These are phyloP conservation scores for Trichosporon sp. DNA, from an alignment of 1,284 basidiomycete species.

Conservation along the genomic window DNA sequence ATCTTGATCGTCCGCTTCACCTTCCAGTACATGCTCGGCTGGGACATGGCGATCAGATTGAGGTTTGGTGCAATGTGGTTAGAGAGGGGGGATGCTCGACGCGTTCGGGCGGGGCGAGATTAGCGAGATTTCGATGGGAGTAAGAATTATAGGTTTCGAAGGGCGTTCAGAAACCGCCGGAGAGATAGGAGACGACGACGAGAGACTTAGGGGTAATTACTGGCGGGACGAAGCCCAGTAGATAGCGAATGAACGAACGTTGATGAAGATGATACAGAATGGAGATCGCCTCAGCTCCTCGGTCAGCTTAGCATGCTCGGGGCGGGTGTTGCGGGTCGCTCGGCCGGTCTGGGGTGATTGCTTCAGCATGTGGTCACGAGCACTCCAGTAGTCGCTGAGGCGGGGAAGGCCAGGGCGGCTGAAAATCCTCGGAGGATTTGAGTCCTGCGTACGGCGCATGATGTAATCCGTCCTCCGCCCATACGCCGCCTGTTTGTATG, in stretches of 20 bases:
- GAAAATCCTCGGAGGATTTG: slow-evolving; percentile 2
- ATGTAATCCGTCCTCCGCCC: background rate
- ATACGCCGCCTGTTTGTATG: background rate
- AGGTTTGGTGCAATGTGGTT: background rate
- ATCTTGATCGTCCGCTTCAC: slow-evolving; percentile 15
- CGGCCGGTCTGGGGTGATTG: background rate
- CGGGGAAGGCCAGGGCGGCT: background rate
- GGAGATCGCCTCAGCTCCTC: slow-evolving; percentile 8
- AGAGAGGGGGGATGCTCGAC: background rate
- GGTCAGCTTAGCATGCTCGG: background rate
- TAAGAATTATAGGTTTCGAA: background rate
- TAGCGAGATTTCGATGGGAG: background rate
- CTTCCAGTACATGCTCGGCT: slow-evolving; percentile 19
- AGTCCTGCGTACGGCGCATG: background rate
- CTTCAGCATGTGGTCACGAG: background rate
- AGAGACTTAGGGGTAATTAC: background rate
- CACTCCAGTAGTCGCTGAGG: background rate
- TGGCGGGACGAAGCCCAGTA: background rate
- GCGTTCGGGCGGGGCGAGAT: background rate
- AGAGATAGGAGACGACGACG: background rate
- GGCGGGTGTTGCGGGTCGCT: background rate
- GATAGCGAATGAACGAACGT: background rate
- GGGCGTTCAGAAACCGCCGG: too few species aligned
- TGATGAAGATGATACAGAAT: background rate
- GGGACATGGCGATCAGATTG: background rate